A percentile compares a stretch with the other conserved stretches of the same genome.
These are phyloP conservation scores for Suillus bovinus DNA, from an alignment of 768 basidiomycete species.

Conservation along the genomic window DNA sequence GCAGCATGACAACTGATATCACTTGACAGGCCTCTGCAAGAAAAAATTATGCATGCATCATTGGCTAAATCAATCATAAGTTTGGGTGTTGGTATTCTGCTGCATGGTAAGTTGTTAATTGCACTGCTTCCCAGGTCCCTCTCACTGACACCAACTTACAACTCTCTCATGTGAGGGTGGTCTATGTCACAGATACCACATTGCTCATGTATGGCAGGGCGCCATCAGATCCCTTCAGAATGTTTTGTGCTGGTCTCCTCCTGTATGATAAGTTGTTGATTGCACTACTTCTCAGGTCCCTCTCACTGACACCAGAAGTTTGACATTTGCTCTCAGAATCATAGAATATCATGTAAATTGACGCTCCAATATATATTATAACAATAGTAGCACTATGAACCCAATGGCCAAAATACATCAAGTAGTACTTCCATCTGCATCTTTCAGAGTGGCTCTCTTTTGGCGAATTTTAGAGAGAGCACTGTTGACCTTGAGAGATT, in stretches of 20 bases:
- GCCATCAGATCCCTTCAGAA: not conserved
- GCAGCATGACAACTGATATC: too few species aligned
- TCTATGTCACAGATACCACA: not conserved
- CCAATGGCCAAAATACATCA: not conserved
- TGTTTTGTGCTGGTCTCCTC: not conserved
- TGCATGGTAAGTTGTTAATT: not conserved
- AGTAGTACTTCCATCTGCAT: not conserved
- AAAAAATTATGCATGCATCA: too few species aligned
- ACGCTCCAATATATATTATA: not conserved
- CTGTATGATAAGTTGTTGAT: not conserved
- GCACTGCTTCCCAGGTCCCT: not conserved
- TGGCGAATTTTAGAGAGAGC: slow-evolving; percentile 6
- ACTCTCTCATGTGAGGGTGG: not conserved
- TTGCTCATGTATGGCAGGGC: not conserved
- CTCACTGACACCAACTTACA: not conserved
- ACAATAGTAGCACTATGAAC: not conserved
- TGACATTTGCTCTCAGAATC: not conserved
- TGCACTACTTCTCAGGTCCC: not conserved
- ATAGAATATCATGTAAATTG: not conserved
- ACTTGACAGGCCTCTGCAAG: too few species aligned
- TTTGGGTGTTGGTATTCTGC: not conserved
- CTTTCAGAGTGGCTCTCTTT: not conserved
- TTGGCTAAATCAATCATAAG: too few species aligned
- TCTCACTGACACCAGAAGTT: not conserved
- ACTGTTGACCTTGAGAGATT: not conserved